Evolutionary conservation across 2,329 filamentous ascomycete species (phyloP).

Genomic region (Fusarium veterinarium): DNA sequence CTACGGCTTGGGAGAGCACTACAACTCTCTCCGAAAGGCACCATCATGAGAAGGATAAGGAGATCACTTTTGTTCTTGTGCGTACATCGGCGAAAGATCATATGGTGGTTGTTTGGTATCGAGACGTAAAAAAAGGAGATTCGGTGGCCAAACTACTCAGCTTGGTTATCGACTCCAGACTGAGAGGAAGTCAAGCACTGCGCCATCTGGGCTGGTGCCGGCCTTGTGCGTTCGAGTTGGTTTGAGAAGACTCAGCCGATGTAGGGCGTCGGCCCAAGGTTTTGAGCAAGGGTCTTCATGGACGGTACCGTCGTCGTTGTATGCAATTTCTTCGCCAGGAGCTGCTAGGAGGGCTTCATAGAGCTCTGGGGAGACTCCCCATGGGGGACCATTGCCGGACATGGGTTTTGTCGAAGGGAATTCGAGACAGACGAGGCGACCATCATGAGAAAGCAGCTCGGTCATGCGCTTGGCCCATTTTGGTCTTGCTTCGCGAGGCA

Average conservation of each 20-base stretch:
- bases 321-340: slow-evolving; percentile 75
- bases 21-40: slow-evolving; percentile 81
- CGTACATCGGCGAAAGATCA: slow-evolving; percentile 34
- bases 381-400: slow-evolving; percentile 76
- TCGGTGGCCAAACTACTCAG: neutral
- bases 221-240: slow-evolving; percentile 62
- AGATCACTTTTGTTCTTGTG: slow-evolving; percentile 39
- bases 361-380: slow-evolving; percentile 73
- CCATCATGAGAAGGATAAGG: slow-evolving; percentile 35
- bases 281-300: slow-evolving; percentile 54
- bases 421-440: slow-evolving; percentile 75
- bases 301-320: slow-evolving; percentile 60
- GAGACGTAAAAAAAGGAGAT: slow-evolving; percentile 34
- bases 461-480: slow-evolving; percentile 65
- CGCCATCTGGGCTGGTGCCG: slow-evolving; percentile 58
- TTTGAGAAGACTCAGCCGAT: slow-evolving; percentile 61
- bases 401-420: slow-evolving; percentile 80
- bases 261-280: slow-evolving; percentile 54
- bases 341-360: slow-evolving; percentile 78
- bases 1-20: slow-evolving; percentile 95
- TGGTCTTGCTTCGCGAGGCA: slow-evolving; percentile 64
- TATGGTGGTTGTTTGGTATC: slow-evolving; percentile 42
- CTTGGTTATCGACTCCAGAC: slow-evolving; percentile 59
- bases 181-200: slow-evolving; percentile 64
- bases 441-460: slow-evolving; percentile 60